Base-by-base conservation (phyloP, 169 alveolate species). In the Plasmodium vinckei region DNA sequence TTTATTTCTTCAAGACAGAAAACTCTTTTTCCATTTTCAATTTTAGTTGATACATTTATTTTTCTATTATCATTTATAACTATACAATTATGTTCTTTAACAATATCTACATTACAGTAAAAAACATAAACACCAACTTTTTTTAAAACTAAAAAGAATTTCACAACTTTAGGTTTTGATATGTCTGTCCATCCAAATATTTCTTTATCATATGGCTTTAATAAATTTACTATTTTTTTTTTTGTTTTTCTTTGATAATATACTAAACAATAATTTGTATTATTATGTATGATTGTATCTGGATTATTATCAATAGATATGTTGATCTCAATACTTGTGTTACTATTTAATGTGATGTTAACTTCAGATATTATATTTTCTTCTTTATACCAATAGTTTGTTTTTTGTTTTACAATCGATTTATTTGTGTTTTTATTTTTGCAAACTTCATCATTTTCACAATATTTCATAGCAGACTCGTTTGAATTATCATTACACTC, bases 141-240 rank as follows among this genome's bases (percentile, higher is more conserved):
- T 19, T 77, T 25, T n/a, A 44, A 63, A 42, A 77, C 46, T 7
- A 77, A 44, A 51, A 77, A 77, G 27, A 73, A 77, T 51, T 77
- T 77, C 1, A 77, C 42, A 1, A 77, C 49, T 12, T 77, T 77
- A 0, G 88, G 88, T n/a, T 77, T 77, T 0, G 70, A 77, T 9
- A 64, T 69, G 5, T 77, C 88, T 0, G 88, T 15, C 88, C 88
- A 77, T 49, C 88, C 88, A 23, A 77, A 77, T 12, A 77, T 77
- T 33, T 77, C 88, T 64, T 69, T 49, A 3, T 69, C 79, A 64
- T 46, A 64, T 9, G 88, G 88, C 42, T 77, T 63, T 47, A 77
- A 64, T 2, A 77, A 5, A 17, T 77, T 77, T 5, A 77, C 69
- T 1, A 77, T 77, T 57, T 77, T 77, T 33, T 77, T 77, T 23